Percentiles rank a stretch among this genome's conserved stretches.
Conservation (phyloP, 2,329 filamentous ascomycete species). For the Ceratocystiopsis sp. region DNA sequence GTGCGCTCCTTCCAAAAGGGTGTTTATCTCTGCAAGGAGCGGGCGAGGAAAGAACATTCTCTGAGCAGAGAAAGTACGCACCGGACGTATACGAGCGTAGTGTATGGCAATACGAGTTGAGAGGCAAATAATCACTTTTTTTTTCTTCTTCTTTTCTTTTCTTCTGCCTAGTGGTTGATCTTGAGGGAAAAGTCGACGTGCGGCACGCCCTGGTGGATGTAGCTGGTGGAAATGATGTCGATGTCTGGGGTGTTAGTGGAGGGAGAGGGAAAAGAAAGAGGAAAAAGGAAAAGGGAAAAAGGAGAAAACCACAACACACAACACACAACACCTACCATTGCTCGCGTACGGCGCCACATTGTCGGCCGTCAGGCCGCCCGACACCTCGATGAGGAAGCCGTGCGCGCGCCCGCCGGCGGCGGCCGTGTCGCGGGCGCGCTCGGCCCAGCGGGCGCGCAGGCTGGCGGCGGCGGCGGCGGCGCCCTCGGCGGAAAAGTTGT, state of each 20-base stretch:
- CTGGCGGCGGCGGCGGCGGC: constrained; percentile 57
- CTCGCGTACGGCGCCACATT: constrained; percentile 75
- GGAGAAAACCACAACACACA: constrained; percentile 24
- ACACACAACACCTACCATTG: constrained; percentile 33
- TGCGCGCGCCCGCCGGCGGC: constrained; percentile 28
- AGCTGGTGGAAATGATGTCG: constrained; percentile 90
- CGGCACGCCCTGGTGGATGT: constrained; percentile 86
- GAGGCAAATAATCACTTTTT: too few species aligned
- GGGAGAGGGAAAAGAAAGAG: neutral
- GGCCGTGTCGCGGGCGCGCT: too few species aligned
- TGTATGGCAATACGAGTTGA: too few species aligned
- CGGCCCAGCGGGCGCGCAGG: constrained; percentile 67
- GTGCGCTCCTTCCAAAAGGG: too few species aligned
- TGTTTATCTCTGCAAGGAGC: too few species aligned
- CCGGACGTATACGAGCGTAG: too few species aligned
- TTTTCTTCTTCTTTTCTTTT: too few species aligned
- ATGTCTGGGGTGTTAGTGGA: constrained; percentile 51
- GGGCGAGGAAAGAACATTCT: too few species aligned
- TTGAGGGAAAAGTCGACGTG: constrained; percentile 96
- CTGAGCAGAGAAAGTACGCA: too few species aligned
- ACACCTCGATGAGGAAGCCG: constrained; percentile 82
- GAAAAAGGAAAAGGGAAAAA: neutral
- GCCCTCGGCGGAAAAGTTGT: constrained; percentile 76
- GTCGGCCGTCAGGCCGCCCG: constrained; percentile 68
- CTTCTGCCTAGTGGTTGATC: constrained; percentile 31